Base-by-base conservation (phyloP, 257 asterid genomes). In the Solanum gracilifrons region DNA sequence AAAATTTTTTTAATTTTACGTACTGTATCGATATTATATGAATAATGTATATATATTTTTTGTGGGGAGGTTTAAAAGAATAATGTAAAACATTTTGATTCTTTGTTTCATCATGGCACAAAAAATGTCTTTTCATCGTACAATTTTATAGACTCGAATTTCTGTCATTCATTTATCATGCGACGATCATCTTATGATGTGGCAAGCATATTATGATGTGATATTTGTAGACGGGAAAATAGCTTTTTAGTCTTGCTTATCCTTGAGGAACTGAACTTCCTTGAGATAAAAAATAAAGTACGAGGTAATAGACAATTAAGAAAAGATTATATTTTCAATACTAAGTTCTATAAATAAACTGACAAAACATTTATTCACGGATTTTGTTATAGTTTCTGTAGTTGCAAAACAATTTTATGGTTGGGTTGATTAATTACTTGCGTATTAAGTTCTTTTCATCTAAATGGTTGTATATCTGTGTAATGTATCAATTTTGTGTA, bases 151-250 rank as follows among this genome's bases (percentile, higher is more conserved):
- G 10, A 55, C 1, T 16, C n/a, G 1, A 60, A 21, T 60, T 60
- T 3, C 0, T 0, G 1, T 60, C 1, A 21, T 21, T 8, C 2
- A 9, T 60, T 21, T 60, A 60, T 60, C 3, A 21, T 21, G 0
- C 0, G 13, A 21, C 5, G 13, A 0, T 8, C 29, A 60, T 60
- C 11, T 60, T 60, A 60, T 60, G 68, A 20, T 60, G 5, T 3
- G 1, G 1, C 0, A 60, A 21, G 0, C 1, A 60, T 60, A 23
- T 9, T 23, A 60, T 23, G 69, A 21, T 23, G 15, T 4, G 6
- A 60, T 60, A 60, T 60, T 60, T 21, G 9, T 0, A 58, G 0
- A 9, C 0, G 1, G 13, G 0, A 8, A 23, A 21, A 8, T 4
- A 60, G 1, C 6, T 21, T 60, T 23, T 9, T 60, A 60, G 1